Percentiles rank a stretch among this genome's conserved stretches.
phyloP scores from a whole-genome alignment of 768 basidiomycete species.

The Coprinopsis cinerea region DNA sequence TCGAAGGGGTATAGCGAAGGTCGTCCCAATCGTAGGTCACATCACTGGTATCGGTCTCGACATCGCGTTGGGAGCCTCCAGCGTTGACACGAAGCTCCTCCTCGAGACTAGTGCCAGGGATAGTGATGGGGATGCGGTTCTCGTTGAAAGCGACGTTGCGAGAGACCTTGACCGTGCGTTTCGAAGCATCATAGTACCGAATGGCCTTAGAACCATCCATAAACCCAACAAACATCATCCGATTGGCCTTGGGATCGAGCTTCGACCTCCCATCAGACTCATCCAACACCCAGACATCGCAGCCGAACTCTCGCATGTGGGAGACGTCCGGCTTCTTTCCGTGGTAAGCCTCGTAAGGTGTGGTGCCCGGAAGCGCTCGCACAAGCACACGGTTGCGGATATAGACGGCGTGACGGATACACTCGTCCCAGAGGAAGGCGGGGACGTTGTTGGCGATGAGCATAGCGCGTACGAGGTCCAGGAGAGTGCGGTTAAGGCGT shows the following conservation, averaged over 20 bases:
- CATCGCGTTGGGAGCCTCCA: too few species aligned
- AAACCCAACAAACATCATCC: slow-evolving; percentile 12
- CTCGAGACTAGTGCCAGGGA: too few species aligned
- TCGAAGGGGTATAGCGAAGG: too few species aligned
- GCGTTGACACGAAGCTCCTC: too few species aligned
- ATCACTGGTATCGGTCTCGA: too few species aligned
- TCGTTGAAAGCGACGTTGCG: slow-evolving; percentile 22
- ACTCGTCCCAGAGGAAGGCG: slow-evolving; percentile 18
- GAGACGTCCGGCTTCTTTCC: slow-evolving; percentile 18
- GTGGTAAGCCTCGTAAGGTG: slow-evolving; percentile 19
- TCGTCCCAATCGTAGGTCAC: too few species aligned
- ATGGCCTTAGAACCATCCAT: slow-evolving; percentile 19
- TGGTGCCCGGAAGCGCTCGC: slow-evolving; percentile 14
- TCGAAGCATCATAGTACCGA: slow-evolving; percentile 19
- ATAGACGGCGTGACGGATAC: slow-evolving; percentile 17
- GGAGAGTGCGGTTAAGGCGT: slow-evolving; percentile 3
- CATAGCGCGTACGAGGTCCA: slow-evolving; percentile 5
- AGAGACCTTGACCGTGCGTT: slow-evolving; percentile 17
- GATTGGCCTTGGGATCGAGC: slow-evolving; percentile 9
- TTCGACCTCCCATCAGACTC: slow-evolving; percentile 10
- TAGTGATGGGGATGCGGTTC: too few species aligned
- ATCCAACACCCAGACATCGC: slow-evolving; percentile 18
- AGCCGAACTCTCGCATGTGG: slow-evolving; percentile 21
- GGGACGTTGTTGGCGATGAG: slow-evolving; percentile 11
- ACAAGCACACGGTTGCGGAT: slow-evolving; percentile 20